Conservation (phyloP, 2,329 filamentous ascomycete species). For the Microdochium trichocladiopsis region DNA sequence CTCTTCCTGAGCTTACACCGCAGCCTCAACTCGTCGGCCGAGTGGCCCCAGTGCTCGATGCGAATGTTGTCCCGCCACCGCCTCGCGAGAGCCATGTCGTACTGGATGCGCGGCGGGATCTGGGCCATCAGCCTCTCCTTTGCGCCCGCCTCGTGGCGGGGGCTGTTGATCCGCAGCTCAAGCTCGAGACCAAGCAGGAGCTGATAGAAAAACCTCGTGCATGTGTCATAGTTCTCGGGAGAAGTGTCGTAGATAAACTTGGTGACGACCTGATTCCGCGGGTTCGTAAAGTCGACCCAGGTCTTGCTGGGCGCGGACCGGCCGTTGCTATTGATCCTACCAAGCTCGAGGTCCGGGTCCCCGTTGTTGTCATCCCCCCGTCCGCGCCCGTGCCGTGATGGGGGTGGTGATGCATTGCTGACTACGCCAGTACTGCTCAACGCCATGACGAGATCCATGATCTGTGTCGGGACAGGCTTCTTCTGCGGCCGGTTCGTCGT, state of each 20-base stretch:
- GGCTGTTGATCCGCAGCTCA: conserved; percentile 60
- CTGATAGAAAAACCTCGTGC: conserved; percentile 68
- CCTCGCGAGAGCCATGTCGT: conserved; percentile 66
- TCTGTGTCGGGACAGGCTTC: conserved; percentile 61
- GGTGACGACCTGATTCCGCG: conserved; percentile 66
- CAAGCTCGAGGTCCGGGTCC: neutral
- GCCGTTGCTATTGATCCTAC: neutral
- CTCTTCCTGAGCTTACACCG: conserved; percentile 58
- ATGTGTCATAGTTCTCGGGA: conserved; percentile 46
- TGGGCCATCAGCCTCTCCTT: conserved; percentile 58
- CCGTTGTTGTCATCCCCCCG: neutral
- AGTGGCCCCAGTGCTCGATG: conserved; percentile 52
- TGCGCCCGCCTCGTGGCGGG: conserved; percentile 51
- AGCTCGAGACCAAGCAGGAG: conserved; percentile 68
- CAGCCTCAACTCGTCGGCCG: conserved; percentile 50
- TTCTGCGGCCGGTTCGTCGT: conserved; percentile 49
- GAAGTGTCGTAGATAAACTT: conserved; percentile 62
- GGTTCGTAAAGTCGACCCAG: conserved; percentile 68
- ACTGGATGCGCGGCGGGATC: conserved; percentile 64
- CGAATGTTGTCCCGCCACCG: conserved; percentile 66
- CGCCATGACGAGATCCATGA: conserved; percentile 63
- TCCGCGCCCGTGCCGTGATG: neutral
- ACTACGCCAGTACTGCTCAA: conserved; percentile 22
- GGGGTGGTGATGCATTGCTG: neutral
- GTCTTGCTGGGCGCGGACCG: conserved; percentile 42